Evolutionary conservation across 352 stramenopile genomes (phyloP).

Genomic region (Phytophthora lateralis): DNA sequence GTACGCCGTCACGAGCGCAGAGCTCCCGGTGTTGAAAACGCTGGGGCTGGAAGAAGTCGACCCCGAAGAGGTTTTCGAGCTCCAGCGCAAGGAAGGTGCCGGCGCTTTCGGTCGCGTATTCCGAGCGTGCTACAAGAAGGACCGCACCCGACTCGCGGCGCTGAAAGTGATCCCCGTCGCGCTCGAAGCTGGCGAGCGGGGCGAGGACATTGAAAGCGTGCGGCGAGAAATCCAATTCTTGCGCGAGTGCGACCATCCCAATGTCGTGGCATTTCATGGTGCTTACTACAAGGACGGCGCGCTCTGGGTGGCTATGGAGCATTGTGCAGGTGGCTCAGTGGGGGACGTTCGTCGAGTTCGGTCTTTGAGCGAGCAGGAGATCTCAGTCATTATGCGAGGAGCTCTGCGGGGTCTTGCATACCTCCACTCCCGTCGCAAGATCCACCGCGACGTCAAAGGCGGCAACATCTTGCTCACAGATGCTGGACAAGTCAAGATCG

Average conservation of each 20-base stretch:
- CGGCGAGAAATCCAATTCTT: conserved; percentile 75
- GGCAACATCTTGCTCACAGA: conserved; percentile 96
- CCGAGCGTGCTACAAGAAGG: conserved; percentile 52
- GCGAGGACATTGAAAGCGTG: conserved; percentile 75
- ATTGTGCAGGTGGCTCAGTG: conserved; percentile 84
- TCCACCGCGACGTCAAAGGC: conserved; percentile 94
- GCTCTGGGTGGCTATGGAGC: conserved; percentile 91
- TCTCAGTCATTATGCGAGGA: conserved; percentile 80
- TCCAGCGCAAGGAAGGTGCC: conserved; percentile 74
- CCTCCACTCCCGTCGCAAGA: conserved; percentile 83
- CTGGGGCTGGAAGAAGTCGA: conserved; percentile 65
- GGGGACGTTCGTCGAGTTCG: conserved; percentile 68
- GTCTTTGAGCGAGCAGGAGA: conserved; percentile 64
- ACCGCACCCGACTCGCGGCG: conserved; percentile 51
- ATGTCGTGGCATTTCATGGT: conserved; percentile 78
- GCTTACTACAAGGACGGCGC: conserved; percentile 87
- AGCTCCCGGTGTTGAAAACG: conserved; percentile 50
- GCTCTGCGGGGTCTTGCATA: conserved; percentile 83
- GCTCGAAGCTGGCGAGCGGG: conserved; percentile 61
- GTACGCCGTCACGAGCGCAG: conserved; percentile 33
- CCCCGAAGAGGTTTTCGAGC: conserved; percentile 71
- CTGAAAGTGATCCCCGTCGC: conserved; percentile 79
- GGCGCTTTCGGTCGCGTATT: conserved; percentile 77
- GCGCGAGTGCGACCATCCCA: conserved; percentile 74
- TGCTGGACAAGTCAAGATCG: conserved; percentile 94